Evolutionary conservation across 371 early-diverging fungal genomes (phyloP).

Genomic region (Rhizopus delemar): DNA sequence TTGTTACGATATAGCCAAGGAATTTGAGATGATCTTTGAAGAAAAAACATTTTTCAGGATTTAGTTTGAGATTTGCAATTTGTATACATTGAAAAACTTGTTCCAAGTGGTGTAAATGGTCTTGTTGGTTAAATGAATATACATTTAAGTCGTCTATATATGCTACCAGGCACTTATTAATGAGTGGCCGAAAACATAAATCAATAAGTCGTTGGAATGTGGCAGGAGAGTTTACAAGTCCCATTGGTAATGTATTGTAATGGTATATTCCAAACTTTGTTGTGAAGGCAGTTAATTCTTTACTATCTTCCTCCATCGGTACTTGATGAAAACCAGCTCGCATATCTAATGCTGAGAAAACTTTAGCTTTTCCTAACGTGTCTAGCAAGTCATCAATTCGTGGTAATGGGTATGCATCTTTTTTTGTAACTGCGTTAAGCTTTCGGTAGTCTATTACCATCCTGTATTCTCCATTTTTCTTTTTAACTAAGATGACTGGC

Average conservation of each 20-base stretch:
- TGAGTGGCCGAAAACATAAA: not conserved
- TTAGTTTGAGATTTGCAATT: not conserved
- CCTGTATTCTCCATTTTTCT: constrained; percentile 38
- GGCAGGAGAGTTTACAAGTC: not conserved
- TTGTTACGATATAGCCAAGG: constrained; percentile 5
- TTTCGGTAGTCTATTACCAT: constrained; percentile 46
- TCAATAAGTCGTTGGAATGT: constrained; percentile 7
- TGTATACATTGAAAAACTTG: not conserved
- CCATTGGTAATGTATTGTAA: not conserved
- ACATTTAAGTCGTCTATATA: not conserved
- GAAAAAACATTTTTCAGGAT: constrained; percentile 1
- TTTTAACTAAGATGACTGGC: constrained; percentile 45
- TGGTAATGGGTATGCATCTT: constrained; percentile 36
- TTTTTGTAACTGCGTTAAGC: constrained; percentile 37
- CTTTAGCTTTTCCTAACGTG: constrained; percentile 20
- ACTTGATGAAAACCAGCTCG: constrained; percentile 13
- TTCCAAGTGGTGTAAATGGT: not conserved
- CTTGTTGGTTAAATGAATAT: not conserved
- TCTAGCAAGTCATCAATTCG: constrained; percentile 35
- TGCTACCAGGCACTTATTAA: not conserved
- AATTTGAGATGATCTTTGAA: not conserved
- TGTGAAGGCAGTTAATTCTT: constrained; percentile 6
- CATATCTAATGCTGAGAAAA: constrained; percentile 25
- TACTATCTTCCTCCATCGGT: not conserved
- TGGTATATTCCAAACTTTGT: constrained; percentile 8